These are phyloP conservation scores for Strigomonas galati DNA, from an alignment of 208 protist genomes.

Conservation along the genomic window DNA sequence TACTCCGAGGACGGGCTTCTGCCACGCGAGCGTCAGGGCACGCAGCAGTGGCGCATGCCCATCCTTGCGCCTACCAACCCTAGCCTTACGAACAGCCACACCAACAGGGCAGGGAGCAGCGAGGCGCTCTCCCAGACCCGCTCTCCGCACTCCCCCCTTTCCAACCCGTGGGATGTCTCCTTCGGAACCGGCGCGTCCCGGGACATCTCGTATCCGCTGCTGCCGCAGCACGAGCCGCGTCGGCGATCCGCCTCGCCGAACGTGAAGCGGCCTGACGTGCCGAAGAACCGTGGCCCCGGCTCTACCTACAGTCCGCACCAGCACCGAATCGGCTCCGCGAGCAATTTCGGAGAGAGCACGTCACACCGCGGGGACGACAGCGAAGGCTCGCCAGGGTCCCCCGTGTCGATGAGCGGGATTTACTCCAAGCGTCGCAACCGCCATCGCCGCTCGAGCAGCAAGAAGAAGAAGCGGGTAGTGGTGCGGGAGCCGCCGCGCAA, in stretches of 20 bases:
- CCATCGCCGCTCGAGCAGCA: background rate
- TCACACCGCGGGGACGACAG: background rate
- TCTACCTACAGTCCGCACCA: background rate
- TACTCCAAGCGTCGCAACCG: background rate
- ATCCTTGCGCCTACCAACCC: too few species aligned
- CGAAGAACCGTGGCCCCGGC: conserved; percentile 1
- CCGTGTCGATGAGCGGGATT: too few species aligned
- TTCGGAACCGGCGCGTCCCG: too few species aligned
- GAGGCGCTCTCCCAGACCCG: background rate
- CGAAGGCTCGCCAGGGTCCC: background rate
- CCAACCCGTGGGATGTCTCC: too few species aligned
- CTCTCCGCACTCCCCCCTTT: background rate
- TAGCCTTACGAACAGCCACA: background rate
- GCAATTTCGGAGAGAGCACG: background rate
- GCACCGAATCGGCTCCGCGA: background rate
- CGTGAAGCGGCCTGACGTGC: background rate
- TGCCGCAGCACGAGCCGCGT: conserved; percentile 8
- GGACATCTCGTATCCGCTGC: too few species aligned
- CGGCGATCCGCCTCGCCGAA: conserved; percentile 8
- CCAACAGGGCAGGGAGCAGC: background rate
- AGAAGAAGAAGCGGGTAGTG: conserved; percentile 1
- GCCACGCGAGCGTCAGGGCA: background rate
- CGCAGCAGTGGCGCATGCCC: too few species aligned
- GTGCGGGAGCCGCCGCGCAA: background rate
- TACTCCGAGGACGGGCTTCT: background rate